phyloP scores from a whole-genome alignment of 2,329 filamentous ascomycete species.

The Zymoseptoria crescenta region DNA sequence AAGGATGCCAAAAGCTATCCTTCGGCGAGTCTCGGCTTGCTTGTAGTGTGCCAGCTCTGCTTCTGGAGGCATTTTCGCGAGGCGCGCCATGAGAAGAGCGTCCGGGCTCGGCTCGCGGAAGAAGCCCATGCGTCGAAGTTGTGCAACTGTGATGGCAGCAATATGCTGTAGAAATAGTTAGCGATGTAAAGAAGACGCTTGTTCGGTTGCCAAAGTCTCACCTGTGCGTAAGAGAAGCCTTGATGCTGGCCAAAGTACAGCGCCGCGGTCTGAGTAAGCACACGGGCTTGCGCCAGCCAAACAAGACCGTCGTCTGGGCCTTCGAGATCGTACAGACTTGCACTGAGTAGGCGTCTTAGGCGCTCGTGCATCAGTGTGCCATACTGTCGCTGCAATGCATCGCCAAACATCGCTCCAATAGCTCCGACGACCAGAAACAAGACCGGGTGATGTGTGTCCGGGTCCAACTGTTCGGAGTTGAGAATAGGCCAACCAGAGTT shows the following conservation, averaged over 20 bases:
- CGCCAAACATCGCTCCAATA: conserved; percentile 13
- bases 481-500: conserved; percentile 11
- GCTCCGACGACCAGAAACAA: conserved; percentile 11
- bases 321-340: conserved; percentile 13
- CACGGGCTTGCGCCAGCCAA: conserved; percentile 11
- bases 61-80: neutral
- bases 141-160: conserved; percentile 10
- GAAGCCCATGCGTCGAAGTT: conserved; percentile 12
- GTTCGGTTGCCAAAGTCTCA: neutral
- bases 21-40: conserved; percentile 4
- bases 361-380: conserved; percentile 10
- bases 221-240: conserved; percentile 13
- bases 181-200: neutral
- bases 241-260: conserved; percentile 16
- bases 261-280: conserved; percentile 11
- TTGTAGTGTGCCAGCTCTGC: conserved; percentile 3
- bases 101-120: conserved; percentile 11
- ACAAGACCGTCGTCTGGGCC: conserved; percentile 8
- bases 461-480: conserved; percentile 7
- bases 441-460: conserved; percentile 9
- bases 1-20: conserved; percentile 11
- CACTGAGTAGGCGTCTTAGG: conserved; percentile 8
- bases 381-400: conserved; percentile 6
- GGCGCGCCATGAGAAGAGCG: neutral
- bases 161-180: conserved; percentile 5